Percentiles rank a stretch among this genome's conserved stretches.
These are phyloP conservation scores for Penicillium crystallinum DNA, from an alignment of 495 filamentous ascomycete genomes.

Conservation along the genomic window DNA sequence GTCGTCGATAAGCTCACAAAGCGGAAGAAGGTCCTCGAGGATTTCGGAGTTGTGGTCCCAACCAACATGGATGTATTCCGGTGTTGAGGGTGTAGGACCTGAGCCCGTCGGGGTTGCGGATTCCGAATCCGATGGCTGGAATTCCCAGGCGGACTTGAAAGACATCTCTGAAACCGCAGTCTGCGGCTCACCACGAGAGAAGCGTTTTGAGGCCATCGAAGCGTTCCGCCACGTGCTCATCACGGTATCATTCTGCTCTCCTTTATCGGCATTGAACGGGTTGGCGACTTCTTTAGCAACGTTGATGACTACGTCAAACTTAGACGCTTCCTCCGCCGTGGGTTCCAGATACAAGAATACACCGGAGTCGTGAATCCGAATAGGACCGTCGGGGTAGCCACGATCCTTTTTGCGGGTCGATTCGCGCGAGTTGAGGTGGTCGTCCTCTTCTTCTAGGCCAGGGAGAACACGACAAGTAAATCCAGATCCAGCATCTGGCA, in stretches of 20 bases:
- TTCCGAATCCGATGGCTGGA: slow-evolving; percentile 19
- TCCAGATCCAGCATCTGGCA: slow-evolving; percentile 20
- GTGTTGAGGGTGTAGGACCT: slow-evolving; percentile 41
- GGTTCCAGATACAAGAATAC: slow-evolving; percentile 91
- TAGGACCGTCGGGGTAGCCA: slow-evolving; percentile 87
- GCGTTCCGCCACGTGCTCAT: slow-evolving; percentile 40
- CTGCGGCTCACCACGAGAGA: slow-evolving; percentile 56
- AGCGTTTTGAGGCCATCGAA: slow-evolving; percentile 28
- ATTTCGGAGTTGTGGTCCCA: slow-evolving; percentile 99
- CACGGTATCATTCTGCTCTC: slow-evolving; percentile 30
- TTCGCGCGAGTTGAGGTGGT: slow-evolving; percentile 67
- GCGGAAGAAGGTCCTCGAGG: slow-evolving; percentile 69
- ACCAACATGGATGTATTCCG: slow-evolving; percentile 91
- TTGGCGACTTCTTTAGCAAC: slow-evolving; percentile 92
- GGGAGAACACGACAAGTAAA: slow-evolving; percentile 27
- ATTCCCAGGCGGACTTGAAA: slow-evolving; percentile 69
- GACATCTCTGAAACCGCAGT: slow-evolving; percentile 65
- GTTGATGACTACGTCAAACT: slow-evolving; percentile 92
- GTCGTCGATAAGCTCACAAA: slow-evolving; percentile 86
- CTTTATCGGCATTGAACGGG: slow-evolving; percentile 56
- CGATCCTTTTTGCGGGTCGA: slow-evolving; percentile 59
- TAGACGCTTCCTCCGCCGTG: slow-evolving; percentile 71
- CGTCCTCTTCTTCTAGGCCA: slow-evolving; percentile 66
- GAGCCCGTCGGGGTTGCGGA: slow-evolving; percentile 54
- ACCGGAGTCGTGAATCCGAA: slow-evolving; percentile 88